phyloP scores from a whole-genome alignment of 371 early-diverging fungal genomes.

The Mortierella sp. region DNA sequence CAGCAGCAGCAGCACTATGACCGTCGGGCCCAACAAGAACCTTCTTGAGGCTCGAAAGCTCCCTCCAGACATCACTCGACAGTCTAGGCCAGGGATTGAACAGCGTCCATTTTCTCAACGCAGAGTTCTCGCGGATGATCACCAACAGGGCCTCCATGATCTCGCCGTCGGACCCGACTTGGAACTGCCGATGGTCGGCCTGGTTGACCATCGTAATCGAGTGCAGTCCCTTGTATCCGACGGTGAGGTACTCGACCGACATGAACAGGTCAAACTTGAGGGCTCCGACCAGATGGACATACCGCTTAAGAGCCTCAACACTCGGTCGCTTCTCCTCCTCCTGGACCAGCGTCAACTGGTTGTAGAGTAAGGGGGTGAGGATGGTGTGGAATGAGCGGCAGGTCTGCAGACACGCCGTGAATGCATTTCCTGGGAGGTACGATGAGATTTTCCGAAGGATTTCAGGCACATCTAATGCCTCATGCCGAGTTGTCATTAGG shows the following conservation, averaged over 20 bases:
- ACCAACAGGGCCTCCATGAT: not conserved
- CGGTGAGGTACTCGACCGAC: not conserved
- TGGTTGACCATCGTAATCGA: not conserved
- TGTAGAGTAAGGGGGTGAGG: not conserved
- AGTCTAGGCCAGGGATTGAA: not conserved
- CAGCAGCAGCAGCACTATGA: not conserved
- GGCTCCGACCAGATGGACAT: not conserved
- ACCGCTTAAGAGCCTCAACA: not conserved
- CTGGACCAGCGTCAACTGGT: not conserved
- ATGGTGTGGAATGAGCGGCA: not conserved
- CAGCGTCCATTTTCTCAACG: not conserved
- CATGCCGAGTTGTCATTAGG: not conserved
- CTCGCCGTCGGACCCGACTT: not conserved
- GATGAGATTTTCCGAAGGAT: conserved; percentile 1
- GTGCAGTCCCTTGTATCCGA: not conserved
- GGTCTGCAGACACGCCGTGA: not conserved
- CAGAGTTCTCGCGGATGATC: not conserved
- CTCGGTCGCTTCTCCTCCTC: not conserved
- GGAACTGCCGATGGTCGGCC: not conserved
- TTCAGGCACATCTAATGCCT: not conserved
- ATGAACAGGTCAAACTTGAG: not conserved
- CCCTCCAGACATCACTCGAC: not conserved
- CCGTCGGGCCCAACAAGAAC: not conserved
- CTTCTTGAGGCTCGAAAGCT: conserved; percentile 1
- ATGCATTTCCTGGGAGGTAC: not conserved